Evolutionary conservation across 2,329 filamentous ascomycete species (phyloP).

Genomic region (Leptographium lundbergii): DNA sequence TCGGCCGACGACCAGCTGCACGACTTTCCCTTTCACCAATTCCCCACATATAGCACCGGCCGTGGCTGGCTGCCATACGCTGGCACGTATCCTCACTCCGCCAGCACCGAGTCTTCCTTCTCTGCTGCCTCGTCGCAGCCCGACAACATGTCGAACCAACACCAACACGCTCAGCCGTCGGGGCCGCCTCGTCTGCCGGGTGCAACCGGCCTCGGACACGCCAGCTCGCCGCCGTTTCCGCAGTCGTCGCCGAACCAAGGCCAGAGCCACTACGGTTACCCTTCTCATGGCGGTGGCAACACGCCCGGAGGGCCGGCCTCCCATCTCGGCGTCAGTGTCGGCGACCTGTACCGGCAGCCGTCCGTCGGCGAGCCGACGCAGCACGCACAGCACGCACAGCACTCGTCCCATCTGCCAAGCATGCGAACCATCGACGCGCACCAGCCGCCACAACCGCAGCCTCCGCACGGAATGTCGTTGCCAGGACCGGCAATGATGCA

Average conservation of each 20-base stretch:
- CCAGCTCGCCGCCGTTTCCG: slow-evolving; percentile 11
- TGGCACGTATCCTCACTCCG: slow-evolving; percentile 7
- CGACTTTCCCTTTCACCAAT: not conserved
- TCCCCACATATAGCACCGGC: not conserved
- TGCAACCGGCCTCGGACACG: slow-evolving; percentile 8
- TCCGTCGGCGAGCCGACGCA: slow-evolving; percentile 6
- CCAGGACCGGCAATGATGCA: slow-evolving; percentile 22
- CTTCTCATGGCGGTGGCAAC: not conserved
- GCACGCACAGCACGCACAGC: too few species aligned
- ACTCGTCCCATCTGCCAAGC: slow-evolving; percentile 14
- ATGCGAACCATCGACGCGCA: slow-evolving; percentile 15
- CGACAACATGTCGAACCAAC: slow-evolving; percentile 1
- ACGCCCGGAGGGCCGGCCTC: not conserved
- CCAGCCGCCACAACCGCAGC: slow-evolving; percentile 7
- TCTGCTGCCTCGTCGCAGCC: not conserved
- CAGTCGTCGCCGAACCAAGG: slow-evolving; percentile 10
- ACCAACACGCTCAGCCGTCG: not conserved
- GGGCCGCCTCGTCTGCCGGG: slow-evolving; percentile 7
- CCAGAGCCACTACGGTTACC: not conserved
- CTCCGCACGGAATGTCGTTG: not conserved
- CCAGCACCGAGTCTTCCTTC: not conserved
- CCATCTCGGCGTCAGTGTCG: slow-evolving; percentile 1
- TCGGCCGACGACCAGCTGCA: not conserved
- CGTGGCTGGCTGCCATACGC: not conserved
- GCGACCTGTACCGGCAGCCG: slow-evolving; percentile 13